Evolutionary conservation across 768 basidiomycete genomes (phyloP), one percentile per base, ranked within the genome.

Genomic region (Rhodosporidiobolus odoratus): DNA sequence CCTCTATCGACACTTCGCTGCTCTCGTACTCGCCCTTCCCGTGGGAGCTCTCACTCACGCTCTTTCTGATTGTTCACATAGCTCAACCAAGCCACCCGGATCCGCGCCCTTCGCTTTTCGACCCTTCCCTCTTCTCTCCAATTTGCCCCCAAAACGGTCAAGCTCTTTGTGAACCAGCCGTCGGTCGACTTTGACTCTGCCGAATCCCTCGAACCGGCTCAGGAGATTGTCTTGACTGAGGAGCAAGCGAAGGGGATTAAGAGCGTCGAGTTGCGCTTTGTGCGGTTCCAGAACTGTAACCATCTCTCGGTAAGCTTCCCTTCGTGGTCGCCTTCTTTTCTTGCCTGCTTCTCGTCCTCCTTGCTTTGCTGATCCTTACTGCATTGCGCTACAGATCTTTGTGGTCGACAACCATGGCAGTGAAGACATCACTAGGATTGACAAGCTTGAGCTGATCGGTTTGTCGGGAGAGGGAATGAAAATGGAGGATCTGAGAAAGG

Each of bases 281-380:
- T 90, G 23, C 82, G 87, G 40, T 89, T 91, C 78, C 88, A 88
- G 80, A 80, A 78, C 27, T 87, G 89, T 65, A 88, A 84, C 67
- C 85, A 83, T 58, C 78, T 90, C 35, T 86, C 88, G 77, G 89
- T 88, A n/a, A n/a, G 72, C 73, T 85, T 80, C 48, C 5, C 34
- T 35, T 53, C 25, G 15, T 35, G 10, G 34, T 10, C 1, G 45
- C 58, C 13, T 17, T 50, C 43, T 17, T 30, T 12, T 21, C n/a
- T 23, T 3, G 0, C 37, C 64, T 47, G 21, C 17, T 35, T 12
- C 35, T 10, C 1, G 45, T 59, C 13, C 19, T 50, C 43, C 21
- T 30, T 12, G 27, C n/a, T 23, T 3, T 1, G 43, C 64, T 47
- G 21, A 43, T 3, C 27, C 13, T 4, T 5, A 19, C 27, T 10